phyloP scores from a whole-genome alignment of 768 basidiomycete species.

The Pleurotus djamor region DNA sequence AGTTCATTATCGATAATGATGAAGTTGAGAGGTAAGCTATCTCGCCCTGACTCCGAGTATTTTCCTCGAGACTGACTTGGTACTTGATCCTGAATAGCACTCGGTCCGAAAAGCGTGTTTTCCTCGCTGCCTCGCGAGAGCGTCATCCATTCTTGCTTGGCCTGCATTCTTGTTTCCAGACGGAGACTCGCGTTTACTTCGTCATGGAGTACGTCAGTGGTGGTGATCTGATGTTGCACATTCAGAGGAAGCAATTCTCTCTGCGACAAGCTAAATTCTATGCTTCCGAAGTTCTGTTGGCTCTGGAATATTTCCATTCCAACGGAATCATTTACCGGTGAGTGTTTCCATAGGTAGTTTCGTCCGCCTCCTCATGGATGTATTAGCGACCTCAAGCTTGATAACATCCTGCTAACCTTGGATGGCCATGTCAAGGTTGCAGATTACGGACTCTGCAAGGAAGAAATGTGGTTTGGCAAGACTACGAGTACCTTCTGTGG shows the following conservation, averaged over 20 bases:
- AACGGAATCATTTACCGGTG: constrained; percentile 99
- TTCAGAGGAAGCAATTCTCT: constrained; percentile 98
- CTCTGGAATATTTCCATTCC: constrained; percentile 96
- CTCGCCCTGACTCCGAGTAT: not conserved
- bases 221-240: constrained; percentile 98
- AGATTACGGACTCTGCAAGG: constrained; percentile 98
- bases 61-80: not conserved
- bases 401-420: constrained; percentile 94
- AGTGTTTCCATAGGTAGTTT: constrained; percentile 17
- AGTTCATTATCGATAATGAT: constrained; percentile 99
- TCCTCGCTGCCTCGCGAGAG: constrained; percentile 94
- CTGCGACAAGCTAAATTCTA: constrained; percentile 99
- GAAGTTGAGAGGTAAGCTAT: constrained; percentile 90
- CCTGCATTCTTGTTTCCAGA: constrained; percentile 99
- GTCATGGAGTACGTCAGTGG: constrained; percentile 99
- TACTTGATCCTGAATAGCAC: constrained; percentile 53
- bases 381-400: constrained; percentile 89
- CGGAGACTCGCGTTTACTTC: constrained; percentile 98
- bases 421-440: constrained; percentile 99
- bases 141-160: constrained; percentile 97
- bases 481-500: constrained; percentile 99
- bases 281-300: constrained; percentile 93
- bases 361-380: not conserved
- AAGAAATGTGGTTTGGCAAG: constrained; percentile 96
- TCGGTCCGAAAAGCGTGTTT: constrained; percentile 98